Evolutionary conservation across 345 rosid species (phyloP).

Genomic region (Mangifera indica): DNA sequence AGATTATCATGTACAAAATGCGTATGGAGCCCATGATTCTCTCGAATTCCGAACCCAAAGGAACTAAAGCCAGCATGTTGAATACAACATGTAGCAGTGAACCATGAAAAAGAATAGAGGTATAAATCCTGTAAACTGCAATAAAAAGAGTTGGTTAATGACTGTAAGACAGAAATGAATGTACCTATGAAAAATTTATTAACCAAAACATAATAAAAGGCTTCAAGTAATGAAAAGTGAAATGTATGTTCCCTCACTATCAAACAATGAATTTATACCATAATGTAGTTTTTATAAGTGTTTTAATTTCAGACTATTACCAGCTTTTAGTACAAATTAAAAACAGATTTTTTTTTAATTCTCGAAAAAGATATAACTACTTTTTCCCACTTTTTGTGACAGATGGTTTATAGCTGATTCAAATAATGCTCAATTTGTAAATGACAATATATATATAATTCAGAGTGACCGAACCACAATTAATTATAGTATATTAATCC

Average conservation of each 20-base stretch:
- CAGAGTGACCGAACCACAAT: no score
- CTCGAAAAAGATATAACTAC: neutral
- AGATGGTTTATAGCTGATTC: no score
- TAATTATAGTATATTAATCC: no score
- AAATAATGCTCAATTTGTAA: no score
- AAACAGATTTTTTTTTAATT: neutral
- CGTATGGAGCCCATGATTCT: slow-evolving; percentile 96
- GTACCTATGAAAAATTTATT: neutral
- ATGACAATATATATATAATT: no score
- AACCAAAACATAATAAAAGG: neutral
- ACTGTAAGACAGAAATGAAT: neutral
- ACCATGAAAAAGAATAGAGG: slow-evolving; percentile 78
- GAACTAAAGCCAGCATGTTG: slow-evolving; percentile 97
- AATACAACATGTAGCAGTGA: slow-evolving; percentile 87
- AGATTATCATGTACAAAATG: slow-evolving; percentile 58
- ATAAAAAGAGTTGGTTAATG: slow-evolving; percentile 12
- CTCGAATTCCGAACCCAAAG: slow-evolving; percentile 94
- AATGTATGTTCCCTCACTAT: neutral
- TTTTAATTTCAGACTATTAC: neutral
- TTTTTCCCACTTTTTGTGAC: no score
- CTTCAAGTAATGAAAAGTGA: neutral
- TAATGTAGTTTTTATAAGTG: neutral
- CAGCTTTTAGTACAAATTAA: neutral
- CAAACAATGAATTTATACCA: slow-evolving; percentile 12
- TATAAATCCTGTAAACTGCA: slow-evolving; percentile 88